phyloP scores from a whole-genome alignment of 75 land plant genomes.

The Adiantum capillusveneris region DNA sequence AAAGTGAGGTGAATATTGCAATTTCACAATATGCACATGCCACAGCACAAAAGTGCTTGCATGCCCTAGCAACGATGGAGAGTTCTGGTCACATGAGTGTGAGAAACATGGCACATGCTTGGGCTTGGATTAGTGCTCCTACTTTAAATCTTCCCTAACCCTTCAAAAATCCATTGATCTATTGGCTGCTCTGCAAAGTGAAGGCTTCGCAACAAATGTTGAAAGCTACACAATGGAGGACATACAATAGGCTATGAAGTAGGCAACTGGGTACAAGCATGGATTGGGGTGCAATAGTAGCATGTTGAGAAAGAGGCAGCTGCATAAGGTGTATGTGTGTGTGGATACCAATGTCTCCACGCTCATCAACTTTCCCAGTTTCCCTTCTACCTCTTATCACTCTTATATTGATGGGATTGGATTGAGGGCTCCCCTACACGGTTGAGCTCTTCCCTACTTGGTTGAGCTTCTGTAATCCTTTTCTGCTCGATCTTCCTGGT shows the following conservation, averaged over 20 bases:
- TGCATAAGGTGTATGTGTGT: constrained; percentile 76
- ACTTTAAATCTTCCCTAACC: constrained; percentile 47
- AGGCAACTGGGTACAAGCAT: constrained; percentile 33
- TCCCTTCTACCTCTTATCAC: constrained; percentile 27
- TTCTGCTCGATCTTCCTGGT: no score
- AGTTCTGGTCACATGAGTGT: constrained; percentile 84
- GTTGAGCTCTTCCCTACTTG: no score
- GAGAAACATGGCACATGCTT: constrained; percentile 86
- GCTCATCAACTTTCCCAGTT: constrained; percentile 56
- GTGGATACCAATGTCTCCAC: constrained; percentile 52
- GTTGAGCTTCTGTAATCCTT: no score
- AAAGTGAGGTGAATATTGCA: no score
- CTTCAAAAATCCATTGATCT: constrained; percentile 35
- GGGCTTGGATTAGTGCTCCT: constrained; percentile 40
- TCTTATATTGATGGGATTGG: no score
- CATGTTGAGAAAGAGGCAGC: constrained; percentile 38
- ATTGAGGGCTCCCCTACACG: no score
- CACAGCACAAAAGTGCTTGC: no score
- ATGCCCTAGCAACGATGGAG: constrained; percentile 52
- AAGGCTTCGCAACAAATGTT: constrained; percentile 5
- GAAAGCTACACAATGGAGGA: constrained; percentile 23
- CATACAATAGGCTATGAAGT: constrained; percentile 38
- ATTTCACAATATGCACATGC: no score
- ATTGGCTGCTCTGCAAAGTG: constrained; percentile 27
- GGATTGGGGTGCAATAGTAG: constrained; percentile 70